A percentile compares a stretch with the other conserved stretches of the same genome.
Conservation (phyloP, 176 grass and related monocot species). For the Musa troglodytarum region DNA sequence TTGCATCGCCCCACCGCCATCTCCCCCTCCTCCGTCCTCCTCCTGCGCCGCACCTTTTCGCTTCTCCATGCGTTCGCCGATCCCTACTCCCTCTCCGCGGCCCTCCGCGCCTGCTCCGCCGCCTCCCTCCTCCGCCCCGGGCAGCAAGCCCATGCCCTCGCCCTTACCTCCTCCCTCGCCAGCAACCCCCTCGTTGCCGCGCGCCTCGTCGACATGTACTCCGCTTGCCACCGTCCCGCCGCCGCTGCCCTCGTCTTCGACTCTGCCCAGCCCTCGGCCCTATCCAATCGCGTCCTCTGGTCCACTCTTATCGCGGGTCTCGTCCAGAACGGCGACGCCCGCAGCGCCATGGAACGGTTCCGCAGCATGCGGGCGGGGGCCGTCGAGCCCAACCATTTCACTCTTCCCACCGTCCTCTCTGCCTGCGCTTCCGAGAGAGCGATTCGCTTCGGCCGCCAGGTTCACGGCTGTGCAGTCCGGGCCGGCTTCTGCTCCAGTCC, state of each 20-base stretch:
- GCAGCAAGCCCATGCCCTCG: conserved; percentile 11
- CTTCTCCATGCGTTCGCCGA: not conserved
- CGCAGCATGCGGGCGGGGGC: not conserved
- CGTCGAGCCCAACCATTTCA: conserved; percentile 5
- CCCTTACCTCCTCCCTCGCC: conserved; percentile 6
- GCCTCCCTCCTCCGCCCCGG: not conserved
- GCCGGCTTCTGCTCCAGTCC: conserved; percentile 11
- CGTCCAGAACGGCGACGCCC: not conserved
- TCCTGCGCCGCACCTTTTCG: not conserved
- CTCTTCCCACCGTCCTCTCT: conserved; percentile 6
- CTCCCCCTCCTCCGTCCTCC: no score
- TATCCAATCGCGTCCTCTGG: conserved; percentile 10
- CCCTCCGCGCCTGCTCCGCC: conserved; percentile 2
- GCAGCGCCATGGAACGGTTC: conserved; percentile 11
- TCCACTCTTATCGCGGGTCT: conserved; percentile 10
- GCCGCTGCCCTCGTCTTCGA: conserved; percentile 5
- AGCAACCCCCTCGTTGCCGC: conserved; percentile 1
- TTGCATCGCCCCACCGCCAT: no score
- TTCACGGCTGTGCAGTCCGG: conserved; percentile 6
- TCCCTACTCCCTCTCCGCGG: not conserved
- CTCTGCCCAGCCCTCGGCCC: not conserved
- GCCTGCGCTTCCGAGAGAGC: conserved; percentile 1
- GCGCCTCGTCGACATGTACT: conserved; percentile 5
- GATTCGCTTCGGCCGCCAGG: not conserved
- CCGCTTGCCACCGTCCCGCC: not conserved